Evolutionary conservation across 768 basidiomycete genomes (phyloP), one percentile per base, ranked within the genome.

Genomic region (Termitomyces sp.): DNA sequence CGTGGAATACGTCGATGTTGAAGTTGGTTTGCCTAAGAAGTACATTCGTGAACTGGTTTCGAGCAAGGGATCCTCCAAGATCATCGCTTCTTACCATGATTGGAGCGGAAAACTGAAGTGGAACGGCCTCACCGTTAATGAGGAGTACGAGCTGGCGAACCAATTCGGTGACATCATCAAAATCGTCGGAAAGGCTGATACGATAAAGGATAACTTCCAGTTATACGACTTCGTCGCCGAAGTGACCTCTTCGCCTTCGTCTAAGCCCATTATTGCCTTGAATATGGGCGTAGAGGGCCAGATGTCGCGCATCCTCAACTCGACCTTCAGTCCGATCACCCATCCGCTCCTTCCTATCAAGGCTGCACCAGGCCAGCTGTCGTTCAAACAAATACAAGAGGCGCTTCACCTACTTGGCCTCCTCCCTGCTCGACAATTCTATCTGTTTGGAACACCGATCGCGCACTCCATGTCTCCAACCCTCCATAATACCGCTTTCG

Each of bases 81-180:
- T 98, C 64, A 86, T 99, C 54, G 90, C 93, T 0, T 97, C 94
- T 6, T 97, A 88, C 86, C 96, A 98, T 66, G 94, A 99, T 63
- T 94, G 90, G 88, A 86, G 83, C 41, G 95, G 96, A 3, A 75
- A 76, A 12, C 77, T 95, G 74, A 80, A 81, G 60, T 99, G 96
- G 96, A 79, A 84, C 59, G 77, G 87, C 16, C 69, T 79, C 5
- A 67, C 76, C 23, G 83, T 89, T 42, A 79, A 82, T 62, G 80
- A 85, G 54, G 89, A 88, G 64, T 91, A 90, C 67, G 77, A 79
- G 23, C 61, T 81, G 25, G 91, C 90, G 1, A 71, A 77, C 41
- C 70, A 73, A 56, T 75, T 85, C 41, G 94, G 94, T 3, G 95
- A 99, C 69, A 85, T 98, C 35, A 77, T 94, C 73, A 98, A 98